These are phyloP conservation scores for Sporothrix phasma DNA, from an alignment of 2,329 filamentous ascomycete genomes.

Conservation along the genomic window DNA sequence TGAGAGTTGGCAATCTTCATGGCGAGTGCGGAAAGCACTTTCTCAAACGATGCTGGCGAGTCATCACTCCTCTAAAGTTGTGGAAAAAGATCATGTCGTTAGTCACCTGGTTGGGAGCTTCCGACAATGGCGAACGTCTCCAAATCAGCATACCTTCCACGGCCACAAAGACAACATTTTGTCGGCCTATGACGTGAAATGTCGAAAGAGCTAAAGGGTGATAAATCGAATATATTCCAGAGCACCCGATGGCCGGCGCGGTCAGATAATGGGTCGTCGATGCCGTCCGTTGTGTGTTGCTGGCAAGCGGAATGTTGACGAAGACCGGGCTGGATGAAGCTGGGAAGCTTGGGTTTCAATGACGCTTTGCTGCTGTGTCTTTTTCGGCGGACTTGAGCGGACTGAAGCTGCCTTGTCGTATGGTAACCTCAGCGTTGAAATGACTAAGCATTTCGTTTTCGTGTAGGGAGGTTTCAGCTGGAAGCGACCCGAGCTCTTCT, in stretches of 20 bases:
- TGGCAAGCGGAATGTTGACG: neutral
- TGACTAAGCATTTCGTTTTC: neutral
- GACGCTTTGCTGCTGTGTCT: neutral
- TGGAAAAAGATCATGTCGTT: neutral
- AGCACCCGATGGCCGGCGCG: neutral
- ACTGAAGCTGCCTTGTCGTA: neutral
- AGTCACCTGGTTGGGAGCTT: neutral
- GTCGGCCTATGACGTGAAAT: neutral
- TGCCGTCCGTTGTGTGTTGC: neutral
- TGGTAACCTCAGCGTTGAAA: neutral
- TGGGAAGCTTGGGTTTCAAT: conserved; percentile 2
- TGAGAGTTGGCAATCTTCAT: conserved; percentile 70
- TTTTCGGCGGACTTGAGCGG: neutral
- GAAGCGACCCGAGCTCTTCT: too few relatives aligned
- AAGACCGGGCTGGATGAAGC: neutral
- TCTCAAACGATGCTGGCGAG: conserved; percentile 89
- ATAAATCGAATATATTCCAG: neutral
- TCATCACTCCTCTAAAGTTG: conserved; percentile 58
- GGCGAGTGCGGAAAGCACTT: conserved; percentile 71
- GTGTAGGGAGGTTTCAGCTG: neutral
- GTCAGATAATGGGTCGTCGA: neutral
- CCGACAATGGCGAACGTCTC: neutral
- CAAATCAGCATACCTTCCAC: conserved; percentile 16
- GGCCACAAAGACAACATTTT: conserved; percentile 27
- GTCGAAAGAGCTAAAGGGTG: neutral